A percentile compares a stretch with the other conserved stretches of the same genome.
phyloP scores from a whole-genome alignment of 345 rosid genomes.

The Linum usitatissimum region DNA sequence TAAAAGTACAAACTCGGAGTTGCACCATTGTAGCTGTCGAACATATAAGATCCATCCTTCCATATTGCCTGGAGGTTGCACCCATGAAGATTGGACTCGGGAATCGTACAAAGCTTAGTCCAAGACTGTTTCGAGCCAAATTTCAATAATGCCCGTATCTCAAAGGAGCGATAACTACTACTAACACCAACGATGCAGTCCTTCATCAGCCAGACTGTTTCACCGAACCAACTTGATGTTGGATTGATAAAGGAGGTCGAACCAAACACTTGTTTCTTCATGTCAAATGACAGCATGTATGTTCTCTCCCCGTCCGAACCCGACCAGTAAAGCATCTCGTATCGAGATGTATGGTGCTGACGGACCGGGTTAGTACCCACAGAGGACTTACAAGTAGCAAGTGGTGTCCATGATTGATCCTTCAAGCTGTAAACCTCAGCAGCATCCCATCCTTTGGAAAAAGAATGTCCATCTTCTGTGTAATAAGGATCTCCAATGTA shows the following conservation, averaged over 20 bases:
- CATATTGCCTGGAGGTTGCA: neutral
- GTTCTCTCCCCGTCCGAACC: neutral
- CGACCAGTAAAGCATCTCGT: neutral
- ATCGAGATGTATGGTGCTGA: neutral
- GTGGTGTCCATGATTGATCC: neutral
- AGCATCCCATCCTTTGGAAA: neutral
- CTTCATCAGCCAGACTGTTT: neutral
- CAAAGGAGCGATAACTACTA: neutral
- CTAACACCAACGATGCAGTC: neutral
- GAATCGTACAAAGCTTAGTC: neutral
- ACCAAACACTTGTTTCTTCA: neutral
- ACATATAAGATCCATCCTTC: neutral
- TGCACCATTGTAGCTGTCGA: neutral
- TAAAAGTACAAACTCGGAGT: neutral
- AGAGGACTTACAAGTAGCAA: neutral
- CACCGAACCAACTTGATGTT: neutral
- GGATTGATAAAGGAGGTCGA: neutral
- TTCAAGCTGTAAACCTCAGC: neutral
- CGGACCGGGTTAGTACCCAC: neutral
- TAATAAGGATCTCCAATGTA: neutral
- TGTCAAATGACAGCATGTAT: neutral
- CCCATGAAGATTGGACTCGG: neutral
- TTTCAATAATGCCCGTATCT: neutral
- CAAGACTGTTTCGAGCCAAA: neutral
- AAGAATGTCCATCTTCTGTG: neutral